Base-by-base conservation (phyloP, 1,284 basidiomycete species). In the Moniliophthora roreri region DNA sequence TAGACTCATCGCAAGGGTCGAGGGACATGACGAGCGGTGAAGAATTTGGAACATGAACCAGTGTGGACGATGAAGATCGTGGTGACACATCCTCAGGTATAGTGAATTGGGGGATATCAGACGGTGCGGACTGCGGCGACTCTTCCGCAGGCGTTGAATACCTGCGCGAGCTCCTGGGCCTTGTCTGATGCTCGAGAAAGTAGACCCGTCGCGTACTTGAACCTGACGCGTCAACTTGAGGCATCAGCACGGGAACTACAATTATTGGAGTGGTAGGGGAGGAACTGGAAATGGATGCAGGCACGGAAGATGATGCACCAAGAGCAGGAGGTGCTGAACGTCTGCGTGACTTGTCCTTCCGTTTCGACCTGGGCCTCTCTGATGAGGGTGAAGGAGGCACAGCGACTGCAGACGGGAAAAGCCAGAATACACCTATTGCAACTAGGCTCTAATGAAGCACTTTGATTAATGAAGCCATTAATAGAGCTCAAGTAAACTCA, bases 381-480 rank as follows among this genome's bases (percentile, higher is more conserved):
- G 26, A 18, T 9, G 37, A 23, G n/a, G 42, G 55, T 13, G 35
- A 36, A 9, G 26, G 42, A 46, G 55, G 42, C 16, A 36, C 45
- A n/a, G 24, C 44, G 9, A 46, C 13, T 35, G 38, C 48, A 6
- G 51, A 50, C 11, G 55, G 55, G 21, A 56, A 38, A 37, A 56
- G 48, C 55, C 55, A 56, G 4, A 52, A 36, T 6, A 56, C 39
- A 4, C 51, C 55, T 32, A 56, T 56, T 28, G 55, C 55, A 36
- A 56, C 52, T 20, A 56, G n/a, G 16, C 55, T 56, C 55, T 56
- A 40, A 40, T 9, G 44, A 35, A 11, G 39, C 24, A 32, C 24
- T 40, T 39, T 15, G 8, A 20, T 16, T 7, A 5, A 23, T 8
- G 20, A n/a, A 26, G 15, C 4, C n/a, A 50, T 23, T 28, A 3